Conservation (phyloP, 768 basidiomycete genomes). For the Nidularia sp. region DNA sequence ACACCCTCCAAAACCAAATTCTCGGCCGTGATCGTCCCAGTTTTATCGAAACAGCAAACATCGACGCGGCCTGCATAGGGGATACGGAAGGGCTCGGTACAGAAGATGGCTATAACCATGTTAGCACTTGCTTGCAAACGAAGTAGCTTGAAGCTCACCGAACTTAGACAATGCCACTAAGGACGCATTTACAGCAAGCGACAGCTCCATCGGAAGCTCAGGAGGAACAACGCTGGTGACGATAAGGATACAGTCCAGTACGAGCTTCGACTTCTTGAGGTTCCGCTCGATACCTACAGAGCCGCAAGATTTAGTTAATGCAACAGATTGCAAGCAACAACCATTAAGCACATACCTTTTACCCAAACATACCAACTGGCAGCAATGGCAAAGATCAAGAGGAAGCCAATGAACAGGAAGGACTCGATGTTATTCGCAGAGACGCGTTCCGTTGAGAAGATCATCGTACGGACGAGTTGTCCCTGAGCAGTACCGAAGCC, state of each 20-base stretch:
- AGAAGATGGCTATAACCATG: slow-evolving; percentile 78
- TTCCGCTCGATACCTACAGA: slow-evolving; percentile 80
- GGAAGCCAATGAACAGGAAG: slow-evolving; percentile 97
- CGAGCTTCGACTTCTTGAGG: slow-evolving; percentile 89
- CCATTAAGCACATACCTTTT: slow-evolving; percentile 54
- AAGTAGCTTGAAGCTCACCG: slow-evolving; percentile 36
- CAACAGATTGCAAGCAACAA: neutral
- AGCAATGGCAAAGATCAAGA: slow-evolving; percentile 95
- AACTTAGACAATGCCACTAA: slow-evolving; percentile 91
- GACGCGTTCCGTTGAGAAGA: slow-evolving; percentile 95
- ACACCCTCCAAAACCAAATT: slow-evolving; percentile 93
- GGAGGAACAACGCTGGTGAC: slow-evolving; percentile 98
- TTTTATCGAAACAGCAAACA: slow-evolving; percentile 99
- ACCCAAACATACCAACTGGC: slow-evolving; percentile 99
- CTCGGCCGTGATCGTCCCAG: slow-evolving; percentile 96
- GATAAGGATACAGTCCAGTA: slow-evolving; percentile 94
- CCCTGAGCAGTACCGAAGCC: slow-evolving; percentile 98
- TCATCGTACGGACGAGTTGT: slow-evolving; percentile 97
- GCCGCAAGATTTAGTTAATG: neutral
- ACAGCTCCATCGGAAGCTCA: slow-evolving; percentile 96
- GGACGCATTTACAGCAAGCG: slow-evolving; percentile 92
- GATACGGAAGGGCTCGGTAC: slow-evolving; percentile 98
- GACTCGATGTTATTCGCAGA: slow-evolving; percentile 95
- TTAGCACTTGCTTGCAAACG: neutral
- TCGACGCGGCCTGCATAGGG: slow-evolving; percentile 95